Evolutionary conservation across 768 basidiomycete species (phyloP).

Genomic region (Termitomyces sp.): DNA sequence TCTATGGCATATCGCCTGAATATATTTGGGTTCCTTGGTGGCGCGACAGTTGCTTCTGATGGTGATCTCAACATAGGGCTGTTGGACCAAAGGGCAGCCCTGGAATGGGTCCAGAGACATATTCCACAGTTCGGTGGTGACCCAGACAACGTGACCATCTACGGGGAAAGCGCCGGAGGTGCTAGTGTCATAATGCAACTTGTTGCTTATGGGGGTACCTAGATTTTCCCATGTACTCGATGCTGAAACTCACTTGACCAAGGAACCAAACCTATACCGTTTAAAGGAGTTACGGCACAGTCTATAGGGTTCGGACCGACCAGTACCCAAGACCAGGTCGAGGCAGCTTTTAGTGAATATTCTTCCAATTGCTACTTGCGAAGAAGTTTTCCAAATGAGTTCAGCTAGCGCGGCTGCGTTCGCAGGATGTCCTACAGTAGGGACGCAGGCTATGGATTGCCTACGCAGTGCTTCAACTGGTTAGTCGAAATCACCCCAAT

Average conservation of each 20-base stretch:
- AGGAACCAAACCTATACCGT: conserved; percentile 24
- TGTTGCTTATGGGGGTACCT: conserved; percentile 33
- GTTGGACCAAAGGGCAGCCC: conserved; percentile 32
- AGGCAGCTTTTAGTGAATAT: conserved; percentile 28
- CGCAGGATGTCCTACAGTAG: not conserved
- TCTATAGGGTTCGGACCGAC: conserved; percentile 38
- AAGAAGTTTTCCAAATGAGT: not conserved
- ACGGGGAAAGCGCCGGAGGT: conserved; percentile 35
- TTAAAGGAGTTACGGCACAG: conserved; percentile 34
- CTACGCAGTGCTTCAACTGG: not conserved
- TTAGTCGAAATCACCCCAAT: not conserved
- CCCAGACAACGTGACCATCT: conserved; percentile 26
- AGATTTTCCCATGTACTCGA: conserved; percentile 16
- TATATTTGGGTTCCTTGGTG: conserved; percentile 23
- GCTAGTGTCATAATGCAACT: conserved; percentile 39
- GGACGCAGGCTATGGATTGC: not conserved
- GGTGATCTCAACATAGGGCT: conserved; percentile 35
- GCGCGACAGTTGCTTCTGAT: conserved; percentile 24
- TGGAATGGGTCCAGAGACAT: conserved; percentile 35
- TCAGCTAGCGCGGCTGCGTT: not conserved
- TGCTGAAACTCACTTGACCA: not conserved
- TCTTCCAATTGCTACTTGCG: not conserved
- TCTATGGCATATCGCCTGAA: conserved; percentile 26
- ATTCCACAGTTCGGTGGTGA: conserved; percentile 30
- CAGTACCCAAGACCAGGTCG: conserved; percentile 18